These are phyloP conservation scores for Bipolaris cookei DNA, from an alignment of 2,329 filamentous ascomycete genomes.

Conservation along the genomic window DNA sequence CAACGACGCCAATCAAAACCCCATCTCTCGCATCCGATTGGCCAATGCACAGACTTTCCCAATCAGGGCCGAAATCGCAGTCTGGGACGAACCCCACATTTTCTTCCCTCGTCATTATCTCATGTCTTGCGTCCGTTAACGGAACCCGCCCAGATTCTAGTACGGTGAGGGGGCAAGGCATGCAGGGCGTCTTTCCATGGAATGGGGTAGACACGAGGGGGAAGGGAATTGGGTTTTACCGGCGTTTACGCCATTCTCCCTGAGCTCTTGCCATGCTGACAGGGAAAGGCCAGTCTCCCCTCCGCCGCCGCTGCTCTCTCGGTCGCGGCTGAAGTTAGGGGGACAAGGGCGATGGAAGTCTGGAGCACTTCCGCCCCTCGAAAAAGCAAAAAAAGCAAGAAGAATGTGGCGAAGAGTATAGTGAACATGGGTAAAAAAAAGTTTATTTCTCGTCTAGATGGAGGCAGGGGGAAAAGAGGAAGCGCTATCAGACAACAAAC, in stretches of 20 bases:
- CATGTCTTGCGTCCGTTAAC: neutral
- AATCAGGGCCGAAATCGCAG: slow-evolving; percentile 5
- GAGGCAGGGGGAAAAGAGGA: neutral
- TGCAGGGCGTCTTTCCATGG: neutral
- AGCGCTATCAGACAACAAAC: neutral
- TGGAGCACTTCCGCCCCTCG: too few species aligned
- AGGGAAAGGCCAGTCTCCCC: too few species aligned
- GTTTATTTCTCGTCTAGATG: neutral
- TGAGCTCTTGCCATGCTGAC: too few species aligned
- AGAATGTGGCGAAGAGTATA: neutral
- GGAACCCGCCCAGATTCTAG: neutral
- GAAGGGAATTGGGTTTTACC: too few species aligned
- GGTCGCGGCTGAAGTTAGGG: too few species aligned
- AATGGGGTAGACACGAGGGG: too few species aligned
- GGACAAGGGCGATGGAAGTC: too few species aligned
- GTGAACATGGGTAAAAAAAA: neutral
- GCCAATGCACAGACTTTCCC: slow-evolving; percentile 7
- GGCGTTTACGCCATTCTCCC: too few species aligned
- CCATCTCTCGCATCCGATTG: neutral
- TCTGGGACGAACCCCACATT: slow-evolving; percentile 2
- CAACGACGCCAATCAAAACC: neutral
- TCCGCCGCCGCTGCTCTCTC: too few species aligned
- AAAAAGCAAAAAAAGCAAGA: neutral
- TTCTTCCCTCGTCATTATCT: neutral
- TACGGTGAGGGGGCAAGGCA: neutral